Conservation (phyloP, 768 basidiomycete species). For the Tricholoma sp. region DNA sequence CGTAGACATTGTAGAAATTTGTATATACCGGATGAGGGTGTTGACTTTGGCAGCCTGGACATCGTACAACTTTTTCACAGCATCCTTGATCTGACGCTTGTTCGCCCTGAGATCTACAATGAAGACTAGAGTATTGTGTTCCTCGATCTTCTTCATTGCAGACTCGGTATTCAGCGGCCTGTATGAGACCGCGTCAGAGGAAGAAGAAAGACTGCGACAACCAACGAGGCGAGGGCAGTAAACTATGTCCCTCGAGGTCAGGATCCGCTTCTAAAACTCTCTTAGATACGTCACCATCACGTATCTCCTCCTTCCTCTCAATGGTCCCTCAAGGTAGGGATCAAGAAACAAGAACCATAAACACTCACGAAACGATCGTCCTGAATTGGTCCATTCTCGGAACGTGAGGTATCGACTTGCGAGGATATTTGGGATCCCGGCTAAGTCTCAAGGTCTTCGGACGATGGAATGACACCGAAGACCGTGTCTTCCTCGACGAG, state of each 20-base stretch:
- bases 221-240: neutral
- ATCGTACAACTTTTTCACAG: slow-evolving; percentile 98
- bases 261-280: too few relatives aligned
- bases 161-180: slow-evolving; percentile 92
- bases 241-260: too few relatives aligned
- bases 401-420: slow-evolving; percentile 87
- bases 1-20: neutral
- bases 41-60: slow-evolving; percentile 95
- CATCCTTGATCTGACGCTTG: slow-evolving; percentile 99
- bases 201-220: neutral
- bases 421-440: slow-evolving; percentile 89
- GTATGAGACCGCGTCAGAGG: neutral
- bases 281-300: too few relatives aligned
- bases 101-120: slow-evolving; percentile 92
- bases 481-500: slow-evolving; percentile 74
- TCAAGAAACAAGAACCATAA: neutral
- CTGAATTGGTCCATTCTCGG: slow-evolving; percentile 97
- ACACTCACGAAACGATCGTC: slow-evolving; percentile 81
- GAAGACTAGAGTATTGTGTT: slow-evolving; percentile 99
- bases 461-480: slow-evolving; percentile 89
- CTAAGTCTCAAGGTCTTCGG: slow-evolving; percentile 87
- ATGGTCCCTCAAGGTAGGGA: too few relatives aligned
- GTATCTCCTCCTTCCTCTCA: too few relatives aligned
- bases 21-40: slow-evolving; percentile 91
- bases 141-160: slow-evolving; percentile 99